A percentile compares a stretch with the other conserved stretches of the same genome.
Evolutionary conservation across 768 basidiomycete genomes (phyloP).

Genomic region (Podaxis carcinomalis): DNA sequence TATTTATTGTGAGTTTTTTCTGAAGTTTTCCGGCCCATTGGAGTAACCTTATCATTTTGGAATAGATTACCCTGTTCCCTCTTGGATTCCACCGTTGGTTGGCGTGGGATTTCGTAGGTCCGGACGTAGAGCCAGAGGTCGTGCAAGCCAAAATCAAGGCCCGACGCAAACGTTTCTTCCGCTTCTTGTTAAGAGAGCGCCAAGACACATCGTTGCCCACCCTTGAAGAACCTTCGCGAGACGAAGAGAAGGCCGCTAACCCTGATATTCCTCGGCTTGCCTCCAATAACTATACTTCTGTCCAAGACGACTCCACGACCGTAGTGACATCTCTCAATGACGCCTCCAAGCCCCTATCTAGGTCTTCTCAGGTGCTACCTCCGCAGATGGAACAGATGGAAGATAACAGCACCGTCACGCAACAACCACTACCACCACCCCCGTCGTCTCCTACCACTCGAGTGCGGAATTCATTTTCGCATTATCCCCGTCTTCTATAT

Average conservation of each 20-base stretch:
- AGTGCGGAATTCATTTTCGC: background rate
- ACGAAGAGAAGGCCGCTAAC: background rate
- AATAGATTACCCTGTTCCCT: constrained; percentile 61
- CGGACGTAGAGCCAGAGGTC: constrained; percentile 56
- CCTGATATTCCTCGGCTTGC: background rate
- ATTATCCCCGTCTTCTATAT: background rate
- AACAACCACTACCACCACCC: background rate
- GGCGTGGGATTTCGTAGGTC: constrained; percentile 59
- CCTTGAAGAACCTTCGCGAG: constrained; percentile 1
- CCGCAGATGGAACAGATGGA: background rate
- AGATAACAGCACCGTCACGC: background rate
- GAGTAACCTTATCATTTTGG: background rate
- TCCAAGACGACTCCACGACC: constrained; percentile 20
- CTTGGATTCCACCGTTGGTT: constrained; percentile 52
- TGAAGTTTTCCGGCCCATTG: background rate
- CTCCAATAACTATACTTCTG: constrained; percentile 19
- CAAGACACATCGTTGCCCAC: background rate
- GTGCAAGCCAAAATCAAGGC: constrained; percentile 39
- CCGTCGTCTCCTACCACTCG: background rate
- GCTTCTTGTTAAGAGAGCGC: background rate
- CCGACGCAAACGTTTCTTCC: constrained; percentile 27
- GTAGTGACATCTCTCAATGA: constrained; percentile 6
- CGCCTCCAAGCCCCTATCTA: background rate
- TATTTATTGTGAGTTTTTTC: constrained; percentile 45
- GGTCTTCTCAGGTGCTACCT: background rate